phyloP scores from a whole-genome alignment of 768 basidiomycete genomes.

The Collybia sordida region DNA sequence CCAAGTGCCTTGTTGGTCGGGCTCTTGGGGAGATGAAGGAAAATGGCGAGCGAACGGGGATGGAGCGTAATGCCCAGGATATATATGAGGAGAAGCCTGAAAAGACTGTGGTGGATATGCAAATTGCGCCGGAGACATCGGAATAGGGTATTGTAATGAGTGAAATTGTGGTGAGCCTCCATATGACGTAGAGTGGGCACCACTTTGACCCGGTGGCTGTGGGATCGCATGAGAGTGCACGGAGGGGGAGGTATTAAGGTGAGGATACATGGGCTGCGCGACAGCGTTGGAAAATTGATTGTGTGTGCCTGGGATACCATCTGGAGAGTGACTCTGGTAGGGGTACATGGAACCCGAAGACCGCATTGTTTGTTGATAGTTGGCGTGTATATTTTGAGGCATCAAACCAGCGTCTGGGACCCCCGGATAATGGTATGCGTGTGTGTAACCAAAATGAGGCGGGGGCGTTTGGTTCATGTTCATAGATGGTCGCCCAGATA shows the following conservation, averaged over 20 bases:
- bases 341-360: slow-evolving; percentile 35
- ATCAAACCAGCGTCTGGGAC: slow-evolving; percentile 37
- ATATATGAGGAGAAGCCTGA: slow-evolving; percentile 32
- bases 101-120: slow-evolving; percentile 35
- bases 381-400: slow-evolving; percentile 38
- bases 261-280: slow-evolving; percentile 23
- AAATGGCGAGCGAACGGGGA: slow-evolving; percentile 37
- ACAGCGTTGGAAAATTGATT: slow-evolving; percentile 19
- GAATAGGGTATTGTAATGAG: slow-evolving; percentile 33
- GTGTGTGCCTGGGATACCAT: slow-evolving; percentile 27
- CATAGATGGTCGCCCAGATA: slow-evolving; percentile 40
- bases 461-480: slow-evolving; percentile 35
- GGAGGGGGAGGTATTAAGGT: slow-evolving; percentile 22
- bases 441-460: slow-evolving; percentile 31
- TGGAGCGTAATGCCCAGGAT: slow-evolving; percentile 36
- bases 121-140: slow-evolving; percentile 30
- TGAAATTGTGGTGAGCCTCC: slow-evolving; percentile 25
- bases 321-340: slow-evolving; percentile 34
- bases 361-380: slow-evolving; percentile 40
- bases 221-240: slow-evolving; percentile 22
- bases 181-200: slow-evolving; percentile 22
- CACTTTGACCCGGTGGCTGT: slow-evolving; percentile 18
- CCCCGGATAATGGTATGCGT: slow-evolving; percentile 31
- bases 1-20: slow-evolving; percentile 50
- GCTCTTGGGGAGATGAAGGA: slow-evolving; percentile 23